Percentiles rank a stretch among this genome's conserved stretches.
Evolutionary conservation across 768 basidiomycete species (phyloP).

Genomic region (Sutorius australiensis): DNA sequence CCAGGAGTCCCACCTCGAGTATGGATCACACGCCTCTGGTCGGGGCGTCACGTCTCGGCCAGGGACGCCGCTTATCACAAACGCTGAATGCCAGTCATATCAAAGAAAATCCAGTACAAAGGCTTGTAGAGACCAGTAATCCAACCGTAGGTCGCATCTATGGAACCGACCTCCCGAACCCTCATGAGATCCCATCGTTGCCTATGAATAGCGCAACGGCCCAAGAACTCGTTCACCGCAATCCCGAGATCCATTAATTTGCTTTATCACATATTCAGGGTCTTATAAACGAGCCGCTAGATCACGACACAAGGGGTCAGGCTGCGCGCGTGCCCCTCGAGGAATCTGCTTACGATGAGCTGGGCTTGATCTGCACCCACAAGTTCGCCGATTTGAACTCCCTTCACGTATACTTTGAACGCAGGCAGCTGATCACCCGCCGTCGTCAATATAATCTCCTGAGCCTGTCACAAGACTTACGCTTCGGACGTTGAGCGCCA

Average conservation of each 20-base stretch:
- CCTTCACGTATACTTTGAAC: constrained; percentile 31
- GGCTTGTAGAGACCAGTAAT: constrained; percentile 1
- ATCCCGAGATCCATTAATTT: constrained; percentile 5
- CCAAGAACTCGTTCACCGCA: constrained; percentile 1
- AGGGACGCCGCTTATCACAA: not conserved
- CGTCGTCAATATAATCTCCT: constrained; percentile 15
- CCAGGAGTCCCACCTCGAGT: constrained; percentile 19
- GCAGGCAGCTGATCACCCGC: constrained; percentile 23
- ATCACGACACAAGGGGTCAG: constrained; percentile 19
- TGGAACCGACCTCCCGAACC: constrained; percentile 1
- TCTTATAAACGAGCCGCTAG: constrained; percentile 28
- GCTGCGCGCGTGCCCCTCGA: constrained; percentile 5
- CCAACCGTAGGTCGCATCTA: constrained; percentile 20
- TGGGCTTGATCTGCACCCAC: constrained; percentile 26
- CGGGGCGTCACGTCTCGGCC: constrained; percentile 16
- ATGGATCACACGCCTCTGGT: constrained; percentile 6
- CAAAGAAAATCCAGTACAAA: constrained; percentile 5
- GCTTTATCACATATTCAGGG: constrained; percentile 25
- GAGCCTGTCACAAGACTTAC: constrained; percentile 13
- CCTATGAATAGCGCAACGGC: constrained; percentile 21
- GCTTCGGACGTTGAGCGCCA: constrained; percentile 23
- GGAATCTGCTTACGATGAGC: constrained; percentile 20
- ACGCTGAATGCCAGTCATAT: not conserved
- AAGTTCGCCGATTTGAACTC: constrained; percentile 28
- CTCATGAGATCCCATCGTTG: constrained; percentile 9